Base-by-base conservation (phyloP, 352 stramenopile genomes). In the Pythium apleroticum region DNA sequence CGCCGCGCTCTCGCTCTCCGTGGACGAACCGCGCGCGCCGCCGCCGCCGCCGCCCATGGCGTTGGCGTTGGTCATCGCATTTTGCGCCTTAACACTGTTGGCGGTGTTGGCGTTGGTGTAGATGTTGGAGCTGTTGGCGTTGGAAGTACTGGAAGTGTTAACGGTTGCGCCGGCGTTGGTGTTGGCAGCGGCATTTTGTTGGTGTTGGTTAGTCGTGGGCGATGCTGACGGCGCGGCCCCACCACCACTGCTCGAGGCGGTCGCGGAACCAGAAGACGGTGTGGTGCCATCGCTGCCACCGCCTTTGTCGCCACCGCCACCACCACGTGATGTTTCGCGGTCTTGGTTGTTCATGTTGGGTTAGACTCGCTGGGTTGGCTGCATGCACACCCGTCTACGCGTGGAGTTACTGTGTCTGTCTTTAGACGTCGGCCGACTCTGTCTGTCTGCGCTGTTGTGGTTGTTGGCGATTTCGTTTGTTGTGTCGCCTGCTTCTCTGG, bases 161-260 rank as follows among this genome's bases (percentile, higher is more conserved):
- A n/a, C n/a, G n/a, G n/a, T n/a, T n/a, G n/a, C n/a, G n/a, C n/a
- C n/a, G 45, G 45, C 27, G 52, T 35, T 56, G 22, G 57, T 50
- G 48, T 19, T 45, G 41, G 43, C 28, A 41, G 35, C 10, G 56
- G 27, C 17, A 19, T n/a, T 61, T 61, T 61, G 55, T 48, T 59
- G 52, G 9, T 50, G 55, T 25, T 61, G 39, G 59, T 25, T 66
- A n/a, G 60, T 66, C 60, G 50, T 54, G 27, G 60, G n/a, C 49
- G 27, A 55, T 59, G 60, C 50, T 66, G 60, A 66, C 60, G 60
- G 58, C 60, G 52, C 49, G 9, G 12, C 60, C n/a, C 35, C 48
- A 53, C 41, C 45, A 39, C 28, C 46, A 31, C 39, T 31, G 9
- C 8, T 52, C 20, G 8, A 45, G 15, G 59, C 57, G 59, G 60